A percentile compares a stretch with the other conserved stretches of the same genome.
Conservation (phyloP, 2,329 filamentous ascomycete species). For the Ceratocystis lukuohia region DNA sequence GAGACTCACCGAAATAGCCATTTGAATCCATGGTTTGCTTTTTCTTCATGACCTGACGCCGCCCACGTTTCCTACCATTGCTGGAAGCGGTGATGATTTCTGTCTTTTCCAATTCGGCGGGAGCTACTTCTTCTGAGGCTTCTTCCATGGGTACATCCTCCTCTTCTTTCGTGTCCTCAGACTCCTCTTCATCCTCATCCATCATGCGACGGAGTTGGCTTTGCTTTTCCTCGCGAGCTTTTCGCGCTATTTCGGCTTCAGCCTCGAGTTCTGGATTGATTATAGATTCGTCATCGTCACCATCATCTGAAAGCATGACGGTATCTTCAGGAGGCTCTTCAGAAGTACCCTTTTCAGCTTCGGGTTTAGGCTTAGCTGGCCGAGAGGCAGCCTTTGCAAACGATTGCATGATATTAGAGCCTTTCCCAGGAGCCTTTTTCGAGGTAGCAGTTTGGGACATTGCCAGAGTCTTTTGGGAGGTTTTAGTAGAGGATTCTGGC, state of each 20-base stretch:
- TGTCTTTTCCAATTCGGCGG: conserved; percentile 29
- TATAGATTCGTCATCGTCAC: conserved; percentile 28
- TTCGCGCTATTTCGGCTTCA: conserved; percentile 23
- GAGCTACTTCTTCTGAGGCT: conserved; percentile 29
- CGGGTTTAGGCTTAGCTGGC: conserved; percentile 37
- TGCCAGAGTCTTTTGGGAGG: neutral
- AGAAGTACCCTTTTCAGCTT: conserved; percentile 19
- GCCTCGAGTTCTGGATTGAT: conserved; percentile 11
- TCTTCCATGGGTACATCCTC: conserved; percentile 34
- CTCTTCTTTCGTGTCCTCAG: conserved; percentile 34
- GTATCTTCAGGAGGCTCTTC: conserved; percentile 24
- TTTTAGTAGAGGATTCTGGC: neutral
- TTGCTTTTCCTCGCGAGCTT: conserved; percentile 26
- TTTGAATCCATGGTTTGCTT: conserved; percentile 76
- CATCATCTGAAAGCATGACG: conserved; percentile 28
- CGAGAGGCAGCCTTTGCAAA: conserved; percentile 50
- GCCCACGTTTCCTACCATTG: conserved; percentile 59
- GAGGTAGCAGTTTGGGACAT: neutral
- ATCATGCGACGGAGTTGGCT: conserved; percentile 32
- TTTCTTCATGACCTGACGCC: conserved; percentile 73
- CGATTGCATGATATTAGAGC: conserved; percentile 58
- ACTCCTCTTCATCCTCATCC: conserved; percentile 38
- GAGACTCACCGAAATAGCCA: conserved; percentile 66
- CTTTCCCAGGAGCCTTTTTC: conserved; percentile 8
- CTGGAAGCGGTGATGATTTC: conserved; percentile 40